phyloP scores from a whole-genome alignment of 495 filamentous ascomycete species.

The Letharia columbiana region DNA sequence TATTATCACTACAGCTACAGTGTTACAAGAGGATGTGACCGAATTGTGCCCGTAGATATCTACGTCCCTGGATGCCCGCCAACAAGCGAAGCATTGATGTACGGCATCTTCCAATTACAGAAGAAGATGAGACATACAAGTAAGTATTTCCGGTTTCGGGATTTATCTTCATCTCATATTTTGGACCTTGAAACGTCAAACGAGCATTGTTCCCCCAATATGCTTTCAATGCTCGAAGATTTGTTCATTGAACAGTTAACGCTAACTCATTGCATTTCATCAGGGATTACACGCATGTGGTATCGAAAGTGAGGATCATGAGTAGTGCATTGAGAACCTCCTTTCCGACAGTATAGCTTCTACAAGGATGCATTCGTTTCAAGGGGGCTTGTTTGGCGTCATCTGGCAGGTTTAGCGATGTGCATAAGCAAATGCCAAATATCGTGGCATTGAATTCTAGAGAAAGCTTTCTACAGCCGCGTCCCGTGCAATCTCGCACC shows the following conservation, averaged over 20 bases:
- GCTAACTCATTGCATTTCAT: slow-evolving; percentile 2
- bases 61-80: slow-evolving; percentile 92
- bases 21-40: slow-evolving; percentile 78
- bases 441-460: slow-evolving; percentile 1
- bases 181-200: background rate
- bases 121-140: slow-evolving; percentile 73
- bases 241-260: slow-evolving; percentile 12
- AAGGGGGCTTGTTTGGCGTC: background rate
- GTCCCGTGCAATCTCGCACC: background rate
- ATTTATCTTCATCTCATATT: background rate
- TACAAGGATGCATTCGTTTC: background rate
- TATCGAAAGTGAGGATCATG: slow-evolving; percentile 21
- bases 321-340: background rate
- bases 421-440: background rate
- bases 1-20: slow-evolving; percentile 94
- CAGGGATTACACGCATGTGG: slow-evolving; percentile 18
- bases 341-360: slow-evolving; percentile 5
- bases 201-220: background rate
- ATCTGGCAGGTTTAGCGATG: background rate
- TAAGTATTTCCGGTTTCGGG: background rate
- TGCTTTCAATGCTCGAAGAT: background rate
- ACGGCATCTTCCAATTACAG: slow-evolving; percentile 79
- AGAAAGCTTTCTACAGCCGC: background rate
- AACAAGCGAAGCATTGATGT: slow-evolving; percentile 80
- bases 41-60: slow-evolving; percentile 85